Base-by-base conservation (phyloP, 1,139 yeast species). In the Protomyces gravidus region DNA sequence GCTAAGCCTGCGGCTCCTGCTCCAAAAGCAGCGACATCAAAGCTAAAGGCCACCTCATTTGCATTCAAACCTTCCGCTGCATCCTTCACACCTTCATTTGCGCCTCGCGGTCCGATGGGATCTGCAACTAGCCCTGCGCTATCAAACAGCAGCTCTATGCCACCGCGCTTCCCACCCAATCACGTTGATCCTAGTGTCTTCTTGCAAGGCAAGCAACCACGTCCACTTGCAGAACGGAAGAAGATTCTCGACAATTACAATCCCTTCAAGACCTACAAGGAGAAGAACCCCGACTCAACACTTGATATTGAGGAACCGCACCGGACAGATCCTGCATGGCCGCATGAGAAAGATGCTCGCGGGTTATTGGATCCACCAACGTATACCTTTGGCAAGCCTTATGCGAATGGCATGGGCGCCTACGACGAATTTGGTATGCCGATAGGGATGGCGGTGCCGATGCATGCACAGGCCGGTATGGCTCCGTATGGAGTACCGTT, bases 241-340 rank as follows among this genome's bases (percentile, higher is more conserved):
- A 7, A 55, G 5, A 46, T 59, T 23, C 36, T 52, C 19, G 46
- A 52, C 27, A 26, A 36, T 9, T 59, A 40, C 36, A 30, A 59
- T 45, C 61, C 61, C 13, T 59, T 59, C 58, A 59, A 52, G 36
- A 45, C 55, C 21, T 59, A 33, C 46, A 15, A 36, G 30, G 17
- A 39, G 32, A 50, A 52, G 40, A 49, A 59, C 47, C 61, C 59
- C 26, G 59, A 59, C 3, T 45, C 51, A 11, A 19, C 36, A 11
- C 32, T 50, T 6, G 55, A 51, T 6, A 50, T 55, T n/a, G 63
- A 61, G 49, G 52, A 55, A 26, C 61, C 63, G 6, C 48, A 47
- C 19, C 47, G 46, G 25, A 53, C 55, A 23, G 50, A 55, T 26
- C 63, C 63, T 13, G 47, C 63, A 5, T 61, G 63, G 63, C 58